Conservation (phyloP, 306 rosid species). For the Adenanthera pavonina region DNA sequence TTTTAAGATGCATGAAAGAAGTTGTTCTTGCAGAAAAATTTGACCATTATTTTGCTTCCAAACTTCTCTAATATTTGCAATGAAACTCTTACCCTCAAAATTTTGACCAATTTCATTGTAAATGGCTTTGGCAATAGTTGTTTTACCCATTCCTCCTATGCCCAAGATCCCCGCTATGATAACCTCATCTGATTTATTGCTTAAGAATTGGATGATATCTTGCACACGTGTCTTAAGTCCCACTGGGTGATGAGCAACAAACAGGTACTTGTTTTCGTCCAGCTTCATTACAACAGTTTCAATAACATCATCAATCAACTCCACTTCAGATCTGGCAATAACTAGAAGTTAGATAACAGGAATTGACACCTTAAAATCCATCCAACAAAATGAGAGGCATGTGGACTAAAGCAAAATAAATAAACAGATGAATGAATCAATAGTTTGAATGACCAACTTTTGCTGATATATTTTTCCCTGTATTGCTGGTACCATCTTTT, state of each 20-base stretch:
- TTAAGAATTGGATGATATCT: background rate
- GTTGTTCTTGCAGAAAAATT: background rate
- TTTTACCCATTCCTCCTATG: background rate
- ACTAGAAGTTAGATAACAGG: background rate
- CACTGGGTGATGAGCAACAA: conserved; percentile 9
- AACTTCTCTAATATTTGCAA: background rate
- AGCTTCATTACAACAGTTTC: background rate
- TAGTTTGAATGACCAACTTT: too few relatives aligned
- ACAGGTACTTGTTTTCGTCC: background rate
- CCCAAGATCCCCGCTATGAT: background rate
- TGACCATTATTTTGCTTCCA: conserved; percentile 5
- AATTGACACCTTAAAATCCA: too few relatives aligned
- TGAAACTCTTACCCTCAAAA: background rate
- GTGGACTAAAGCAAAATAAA: background rate
- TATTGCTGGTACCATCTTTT: too few relatives aligned
- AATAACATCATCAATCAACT: background rate
- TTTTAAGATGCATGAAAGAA: background rate
- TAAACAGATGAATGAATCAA: background rate
- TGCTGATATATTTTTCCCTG: too few relatives aligned
- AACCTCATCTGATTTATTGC: background rate
- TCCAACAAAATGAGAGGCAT: too few relatives aligned
- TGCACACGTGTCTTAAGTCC: background rate
- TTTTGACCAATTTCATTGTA: background rate
- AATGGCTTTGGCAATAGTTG: conserved; percentile 2
- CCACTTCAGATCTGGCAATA: background rate